A percentile compares a stretch with the other conserved stretches of the same genome.
Evolutionary conservation across 176 grass and related monocot species (phyloP).

Genomic region (Elymus sibiricus): DNA sequence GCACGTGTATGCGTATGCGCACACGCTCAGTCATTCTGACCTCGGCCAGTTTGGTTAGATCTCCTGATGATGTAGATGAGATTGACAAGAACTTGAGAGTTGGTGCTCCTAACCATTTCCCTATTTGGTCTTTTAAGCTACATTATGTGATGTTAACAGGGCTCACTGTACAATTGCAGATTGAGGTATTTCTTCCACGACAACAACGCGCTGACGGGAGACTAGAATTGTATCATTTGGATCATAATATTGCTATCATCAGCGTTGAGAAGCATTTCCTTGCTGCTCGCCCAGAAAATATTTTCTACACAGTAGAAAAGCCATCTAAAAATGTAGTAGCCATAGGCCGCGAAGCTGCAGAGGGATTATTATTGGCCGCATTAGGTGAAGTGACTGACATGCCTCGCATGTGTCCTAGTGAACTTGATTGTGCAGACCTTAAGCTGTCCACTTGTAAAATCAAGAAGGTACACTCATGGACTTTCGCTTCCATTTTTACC

Average conservation of each 20-base stretch:
- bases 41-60: neutral
- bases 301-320: neutral
- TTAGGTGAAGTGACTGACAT: neutral
- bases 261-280: neutral
- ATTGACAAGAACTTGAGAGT: neutral
- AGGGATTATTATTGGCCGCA: slow-evolving; percentile 15
- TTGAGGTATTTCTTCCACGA: slow-evolving; percentile 8
- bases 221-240: slow-evolving; percentile 22
- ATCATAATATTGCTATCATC: slow-evolving; percentile 24
- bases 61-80: neutral
- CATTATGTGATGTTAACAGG: too few species aligned
- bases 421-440: slow-evolving; percentile 12
- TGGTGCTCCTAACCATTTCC: too few species aligned
- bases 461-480: neutral
- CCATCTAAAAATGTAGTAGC: neutral
- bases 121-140: too few species aligned
- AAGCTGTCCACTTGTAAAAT: slow-evolving; percentile 15
- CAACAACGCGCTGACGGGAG: neutral
- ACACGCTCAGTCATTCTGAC: neutral
- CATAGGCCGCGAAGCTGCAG: neutral
- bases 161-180: neutral
- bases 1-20: neutral
- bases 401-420: neutral
- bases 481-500: too few species aligned
- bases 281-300: neutral